Conservation (phyloP, 2,329 filamentous ascomycete genomes). For the Ramichloridium luteum region DNA sequence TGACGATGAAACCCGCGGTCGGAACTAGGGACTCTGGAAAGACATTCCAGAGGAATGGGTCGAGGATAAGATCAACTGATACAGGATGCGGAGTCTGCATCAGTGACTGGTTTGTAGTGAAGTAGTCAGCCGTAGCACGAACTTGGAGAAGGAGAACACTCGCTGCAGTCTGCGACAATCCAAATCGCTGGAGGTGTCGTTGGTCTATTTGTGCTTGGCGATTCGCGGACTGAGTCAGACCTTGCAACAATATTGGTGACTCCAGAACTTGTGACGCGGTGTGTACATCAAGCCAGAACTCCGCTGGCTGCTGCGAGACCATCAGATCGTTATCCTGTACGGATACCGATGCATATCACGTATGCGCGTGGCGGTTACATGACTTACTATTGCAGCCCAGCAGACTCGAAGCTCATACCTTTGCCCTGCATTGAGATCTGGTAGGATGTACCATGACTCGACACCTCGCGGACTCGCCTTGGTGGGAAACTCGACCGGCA, state of each 20-base stretch:
- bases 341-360: too few relatives aligned
- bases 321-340: too few relatives aligned
- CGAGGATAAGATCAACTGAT: slow-evolving; percentile 67
- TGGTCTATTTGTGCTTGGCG: slow-evolving; percentile 15
- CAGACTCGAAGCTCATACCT: slow-evolving; percentile 87
- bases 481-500: slow-evolving; percentile 58
- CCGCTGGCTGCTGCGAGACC: slow-evolving; percentile 77
- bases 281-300: slow-evolving; percentile 58
- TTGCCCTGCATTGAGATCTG: slow-evolving; percentile 54
- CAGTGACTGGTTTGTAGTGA: slow-evolving; percentile 57
- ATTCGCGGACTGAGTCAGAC: slow-evolving; percentile 11
- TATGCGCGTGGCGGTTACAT: too few relatives aligned
- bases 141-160: slow-evolving; percentile 57
- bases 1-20: slow-evolving; percentile 54
- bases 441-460: slow-evolving; percentile 68
- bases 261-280: slow-evolving; percentile 48
- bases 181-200: slow-evolving; percentile 34
- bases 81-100: slow-evolving; percentile 68
- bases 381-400: slow-evolving; percentile 79
- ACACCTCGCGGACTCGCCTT: slow-evolving; percentile 41
- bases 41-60: slow-evolving; percentile 70
- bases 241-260: slow-evolving; percentile 20
- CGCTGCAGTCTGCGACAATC: neutral
- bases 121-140: slow-evolving; percentile 71
- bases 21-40: slow-evolving; percentile 67